A percentile compares a stretch with the other conserved stretches of the same genome.
These are phyloP conservation scores for Apophysomyces elegans DNA, from an alignment of 371 early-diverging fungal species.

Conservation along the genomic window DNA sequence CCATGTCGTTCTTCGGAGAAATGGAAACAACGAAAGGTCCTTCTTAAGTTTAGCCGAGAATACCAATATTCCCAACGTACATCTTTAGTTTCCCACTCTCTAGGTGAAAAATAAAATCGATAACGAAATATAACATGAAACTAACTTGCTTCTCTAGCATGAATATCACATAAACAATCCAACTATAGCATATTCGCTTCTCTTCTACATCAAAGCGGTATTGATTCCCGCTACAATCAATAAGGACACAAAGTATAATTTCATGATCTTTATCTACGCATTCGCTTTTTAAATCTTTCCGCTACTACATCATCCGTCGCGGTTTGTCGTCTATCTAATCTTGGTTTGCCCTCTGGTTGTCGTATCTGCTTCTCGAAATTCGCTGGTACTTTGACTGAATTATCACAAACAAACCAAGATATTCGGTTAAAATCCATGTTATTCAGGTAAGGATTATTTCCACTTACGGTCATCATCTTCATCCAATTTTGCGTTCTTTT, in stretches of 20 bases:
- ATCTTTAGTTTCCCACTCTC: too few relatives aligned
- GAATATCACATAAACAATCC: too few relatives aligned
- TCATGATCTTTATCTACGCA: slow-evolving; percentile 45
- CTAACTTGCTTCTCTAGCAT: too few relatives aligned
- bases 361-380: slow-evolving; percentile 40
- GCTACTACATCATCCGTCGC: slow-evolving; percentile 83
- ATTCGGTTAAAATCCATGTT: slow-evolving; percentile 18
- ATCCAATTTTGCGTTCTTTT: slow-evolving; percentile 12
- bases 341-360: slow-evolving; percentile 37
- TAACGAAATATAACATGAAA: too few relatives aligned
- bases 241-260: neutral
- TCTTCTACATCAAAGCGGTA: too few relatives aligned
- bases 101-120: too few relatives aligned
- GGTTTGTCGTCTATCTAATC: slow-evolving; percentile 54
- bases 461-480: slow-evolving; percentile 26
- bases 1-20: too few relatives aligned
- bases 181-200: too few relatives aligned
- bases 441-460: slow-evolving; percentile 14
- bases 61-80: too few relatives aligned
- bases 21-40: too few relatives aligned
- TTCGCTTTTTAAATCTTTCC: slow-evolving; percentile 83
- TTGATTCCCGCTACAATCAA: neutral
- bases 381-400: slow-evolving; percentile 30
- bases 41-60: too few relatives aligned
- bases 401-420: slow-evolving; percentile 9